phyloP scores from a whole-genome alignment of 345 rosid species.

The Firmiana major region DNA sequence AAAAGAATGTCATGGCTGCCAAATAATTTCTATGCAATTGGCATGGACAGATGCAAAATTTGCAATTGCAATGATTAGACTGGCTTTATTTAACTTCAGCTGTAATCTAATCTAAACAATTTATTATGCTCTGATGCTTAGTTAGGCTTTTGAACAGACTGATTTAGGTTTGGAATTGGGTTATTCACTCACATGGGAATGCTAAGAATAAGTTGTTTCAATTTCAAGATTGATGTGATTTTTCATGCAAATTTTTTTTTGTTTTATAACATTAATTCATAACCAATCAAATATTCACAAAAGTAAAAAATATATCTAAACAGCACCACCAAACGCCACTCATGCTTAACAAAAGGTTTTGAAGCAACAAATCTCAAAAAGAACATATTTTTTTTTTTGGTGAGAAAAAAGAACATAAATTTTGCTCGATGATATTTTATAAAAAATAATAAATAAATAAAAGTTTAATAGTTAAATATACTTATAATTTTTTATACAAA shows the following conservation, averaged over 20 bases:
- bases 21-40: neutral
- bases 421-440: too few relatives aligned
- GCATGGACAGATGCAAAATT: neutral
- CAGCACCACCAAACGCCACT: neutral
- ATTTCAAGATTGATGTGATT: neutral
- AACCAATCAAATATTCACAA: neutral
- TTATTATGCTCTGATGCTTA: neutral
- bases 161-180: neutral
- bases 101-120: too few relatives aligned
- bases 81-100: neutral
- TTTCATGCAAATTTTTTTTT: neutral
- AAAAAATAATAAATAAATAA: too few relatives aligned
- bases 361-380: too few relatives aligned
- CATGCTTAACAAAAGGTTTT: neutral
- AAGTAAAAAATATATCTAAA: neutral
- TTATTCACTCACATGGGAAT: neutral
- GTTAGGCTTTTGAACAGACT: neutral
- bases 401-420: too few relatives aligned
- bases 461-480: too few relatives aligned
- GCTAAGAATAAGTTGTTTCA: neutral
- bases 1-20: neutral
- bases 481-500: too few relatives aligned
- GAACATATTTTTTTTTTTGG: too few relatives aligned
- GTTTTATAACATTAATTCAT: neutral
- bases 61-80: neutral